Base-by-base conservation (phyloP, 192 early-diverging fungal species). In the Backusella parvicylindrica region DNA sequence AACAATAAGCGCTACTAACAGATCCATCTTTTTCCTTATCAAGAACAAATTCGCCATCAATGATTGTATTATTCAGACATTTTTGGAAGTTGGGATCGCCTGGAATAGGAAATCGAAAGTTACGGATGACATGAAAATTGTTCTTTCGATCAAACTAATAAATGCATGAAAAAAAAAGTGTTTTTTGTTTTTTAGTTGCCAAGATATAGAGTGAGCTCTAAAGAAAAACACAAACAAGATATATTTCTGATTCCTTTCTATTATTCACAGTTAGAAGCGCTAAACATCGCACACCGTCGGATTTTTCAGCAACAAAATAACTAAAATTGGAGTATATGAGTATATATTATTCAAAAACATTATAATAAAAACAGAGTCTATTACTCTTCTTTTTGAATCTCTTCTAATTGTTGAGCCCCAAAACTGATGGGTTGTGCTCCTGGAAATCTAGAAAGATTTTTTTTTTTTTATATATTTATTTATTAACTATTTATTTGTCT, bases 41-140 rank as follows among this genome's bases (percentile, higher is more conserved):
- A 3, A 92, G 78, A 11, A 99, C 94, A 53, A 99, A 84, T 81
- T 99, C 97, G 1, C 94, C 96, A 75, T 99, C 96, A 41, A 99
- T 84, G 13, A 99, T 82, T 7, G 96, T 97, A 49, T 87, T 80
- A 50, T 84, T 68, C 50, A 95, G 93, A 50, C 79, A 91, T 38
- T 79, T 66, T 47, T 50, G 63, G n/a, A 70, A 78, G 15, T 18
- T 38, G 13, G 68, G 71, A 66, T 82, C 82, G 30, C 67, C 49
- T n/a, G 89, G 86, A 35, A 79, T 65, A n/a, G 92, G 92, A 60
- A 95, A 93, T 15, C 84, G 32, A 26, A 92, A 74, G 26, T 91
- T 73, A 12, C 80, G 84, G 0, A 92, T 81, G 1, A 81, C 77
- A 43, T 87, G 92, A 82, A 94, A 98, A 12, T 91, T 86, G 87